Base-by-base conservation (phyloP, 305 asterid genomes). In the Ilex paraguariensis region DNA sequence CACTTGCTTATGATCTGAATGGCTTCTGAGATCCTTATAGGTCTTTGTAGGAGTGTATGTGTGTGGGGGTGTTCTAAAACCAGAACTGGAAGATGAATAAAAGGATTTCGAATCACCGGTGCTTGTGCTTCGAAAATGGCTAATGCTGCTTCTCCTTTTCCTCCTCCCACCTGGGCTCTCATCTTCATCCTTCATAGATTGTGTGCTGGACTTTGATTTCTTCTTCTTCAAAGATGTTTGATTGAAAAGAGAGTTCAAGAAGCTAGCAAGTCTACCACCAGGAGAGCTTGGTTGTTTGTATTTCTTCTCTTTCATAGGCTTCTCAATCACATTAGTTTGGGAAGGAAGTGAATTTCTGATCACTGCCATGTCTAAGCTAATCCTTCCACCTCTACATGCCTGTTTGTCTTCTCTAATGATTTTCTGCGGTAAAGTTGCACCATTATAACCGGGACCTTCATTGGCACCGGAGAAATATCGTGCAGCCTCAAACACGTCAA, bases 401-500 rank as follows among this genome's bases (percentile, higher is more conserved):
- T 66, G 67, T 52, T 53, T 46, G 2, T 64, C 75, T 56, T 73
- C 69, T 40, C 54, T 59, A 31, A 45, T 55, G 14, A 52, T 66
- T 64, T 55, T 76, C 17, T 65, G 69, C 16, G 71, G 53, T 49
- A n/a, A n/a, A 21, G 33, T 57, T 64, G 59, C n/a, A 36, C 51
- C 33, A 5, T 52, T 52, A 21, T 68, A 9, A 1, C 63, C 66
- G 15, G 75, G 56, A 51, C 52, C 70, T 70, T 83, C 88, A 54
- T 69, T 61, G 63, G 63, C 71, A 48, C 63, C 74, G 50, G 93
- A 82, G 88, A 88, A 91, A 62, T 91, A 91, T n/a, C 74, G 77
- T 31, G 91, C 78, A 5, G 97, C 96, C 76, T 88, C 96, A 69
- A 91, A 91, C 48, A 91, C 97, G 21, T 86, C 95, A 21, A 91